Conservation (phyloP, 352 stramenopile genomes). For the Aphanomyces invadans region DNA sequence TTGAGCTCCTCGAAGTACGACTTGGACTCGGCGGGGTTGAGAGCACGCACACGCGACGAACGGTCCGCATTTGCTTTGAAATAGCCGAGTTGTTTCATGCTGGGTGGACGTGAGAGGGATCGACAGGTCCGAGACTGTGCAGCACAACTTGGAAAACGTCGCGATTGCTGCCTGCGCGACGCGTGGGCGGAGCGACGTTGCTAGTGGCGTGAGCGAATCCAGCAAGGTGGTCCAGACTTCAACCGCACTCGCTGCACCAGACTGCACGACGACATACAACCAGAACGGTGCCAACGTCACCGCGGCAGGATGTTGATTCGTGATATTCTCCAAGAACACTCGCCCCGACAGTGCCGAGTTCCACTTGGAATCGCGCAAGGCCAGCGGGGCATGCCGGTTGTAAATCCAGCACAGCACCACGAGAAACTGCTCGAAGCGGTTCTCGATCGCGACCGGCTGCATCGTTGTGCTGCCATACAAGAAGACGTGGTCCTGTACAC, state of each 20-base stretch:
- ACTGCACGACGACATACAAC: background rate
- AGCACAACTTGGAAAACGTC: background rate
- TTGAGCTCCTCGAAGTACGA: background rate
- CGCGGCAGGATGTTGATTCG: background rate
- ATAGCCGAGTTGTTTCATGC: no score
- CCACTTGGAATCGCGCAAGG: background rate
- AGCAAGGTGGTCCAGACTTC: background rate
- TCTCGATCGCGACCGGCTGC: background rate
- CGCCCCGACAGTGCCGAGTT: background rate
- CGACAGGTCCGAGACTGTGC: background rate
- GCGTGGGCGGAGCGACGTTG: background rate
- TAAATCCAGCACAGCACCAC: slow-evolving; percentile 12
- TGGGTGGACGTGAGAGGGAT: no score
- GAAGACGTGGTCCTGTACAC: background rate
- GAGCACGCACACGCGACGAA: no score
- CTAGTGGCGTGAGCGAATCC: background rate
- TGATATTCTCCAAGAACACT: background rate
- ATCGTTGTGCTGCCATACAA: no score
- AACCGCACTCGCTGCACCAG: background rate
- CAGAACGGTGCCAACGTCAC: slow-evolving; percentile 1
- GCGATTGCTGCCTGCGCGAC: background rate
- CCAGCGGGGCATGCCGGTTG: background rate
- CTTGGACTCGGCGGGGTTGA: background rate
- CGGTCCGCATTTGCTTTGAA: no score
- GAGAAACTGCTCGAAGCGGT: background rate